Conservation (phyloP, 805 yeast species). For the Schizosaccharomyces japonicus region DNA sequence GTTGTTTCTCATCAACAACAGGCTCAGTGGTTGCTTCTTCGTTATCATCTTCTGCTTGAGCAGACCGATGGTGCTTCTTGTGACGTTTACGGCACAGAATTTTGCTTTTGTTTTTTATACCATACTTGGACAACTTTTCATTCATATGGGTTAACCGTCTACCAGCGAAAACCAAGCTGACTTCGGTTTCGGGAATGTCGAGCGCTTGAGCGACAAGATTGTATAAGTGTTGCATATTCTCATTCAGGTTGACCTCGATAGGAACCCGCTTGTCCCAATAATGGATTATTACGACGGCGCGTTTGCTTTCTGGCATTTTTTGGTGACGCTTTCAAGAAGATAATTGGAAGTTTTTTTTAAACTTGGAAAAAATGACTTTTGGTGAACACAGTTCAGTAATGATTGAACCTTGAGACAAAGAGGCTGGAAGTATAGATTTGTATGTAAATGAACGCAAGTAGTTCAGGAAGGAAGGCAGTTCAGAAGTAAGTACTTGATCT, state of each 20-base stretch:
- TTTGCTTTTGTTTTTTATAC: background rate
- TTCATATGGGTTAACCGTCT: background rate
- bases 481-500: too few species aligned
- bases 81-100: background rate
- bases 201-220: background rate
- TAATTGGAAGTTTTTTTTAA: too few species aligned
- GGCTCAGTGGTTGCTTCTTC: background rate
- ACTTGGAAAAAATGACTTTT: too few species aligned
- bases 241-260: background rate
- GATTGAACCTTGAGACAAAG: too few species aligned
- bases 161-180: background rate
- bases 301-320: background rate
- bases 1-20: background rate
- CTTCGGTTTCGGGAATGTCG: background rate
- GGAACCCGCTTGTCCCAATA: background rate
- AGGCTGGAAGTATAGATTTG: too few species aligned
- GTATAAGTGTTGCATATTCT: background rate
- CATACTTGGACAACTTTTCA: background rate
- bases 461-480: too few species aligned
- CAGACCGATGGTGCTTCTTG: background rate
- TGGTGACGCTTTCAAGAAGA: too few species aligned
- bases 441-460: too few species aligned
- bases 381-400: too few species aligned
- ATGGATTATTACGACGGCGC: background rate
- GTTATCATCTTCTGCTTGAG: too few species aligned